Evolutionary conservation across 2,329 filamentous ascomycete species (phyloP), one percentile per base, ranked within the genome.

Genomic region (Dothistroma pini): DNA sequence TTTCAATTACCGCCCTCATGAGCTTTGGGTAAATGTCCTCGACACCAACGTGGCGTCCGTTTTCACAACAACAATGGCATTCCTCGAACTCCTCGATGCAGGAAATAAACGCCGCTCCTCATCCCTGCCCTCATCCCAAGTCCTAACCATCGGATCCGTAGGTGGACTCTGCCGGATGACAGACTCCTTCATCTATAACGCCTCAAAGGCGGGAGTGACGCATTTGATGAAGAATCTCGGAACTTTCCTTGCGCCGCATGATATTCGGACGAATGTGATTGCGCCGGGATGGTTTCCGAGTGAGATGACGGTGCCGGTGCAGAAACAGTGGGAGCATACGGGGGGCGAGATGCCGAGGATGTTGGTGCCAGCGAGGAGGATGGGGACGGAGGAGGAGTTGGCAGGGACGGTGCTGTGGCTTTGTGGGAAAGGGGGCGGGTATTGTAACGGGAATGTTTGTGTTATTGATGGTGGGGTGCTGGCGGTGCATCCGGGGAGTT

Each of bases 401-500:
- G 78, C 77, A 0, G 81, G 79, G 14, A 73, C 81, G 16, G 75
- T 82, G 1, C 60, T 83, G 41, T 85, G 82, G 62, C 71, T 85
- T 57, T 77, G 82, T 10, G 77, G 79, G 2, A 80, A 79, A 47
- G 78, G 78, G 6, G 81, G 81, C 1, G 76, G 75, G 12, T 86
- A 84, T 70, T 75, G 81, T 55, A 85, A 85, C 70, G 84, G 84
- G 0, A 78, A 74, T 58, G 75, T 82, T 16, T 76, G 81, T 56
- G 70, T 83, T 1, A 75, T 77, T 8, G 79, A 81, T 71, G 79
- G 79, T 1, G 79, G 79, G 6, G 71, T 78, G 57, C 57, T 74
- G 54, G 61, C 69, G 44, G 71, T 71, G 52, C 70, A 72, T 62
- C 63, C 69, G 35, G 68, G 70, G 12, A 61, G 60, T 11, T 63